These are phyloP conservation scores for Malania oleifera DNA, from an alignment of 164 flowering plant genomes.

Conservation along the genomic window DNA sequence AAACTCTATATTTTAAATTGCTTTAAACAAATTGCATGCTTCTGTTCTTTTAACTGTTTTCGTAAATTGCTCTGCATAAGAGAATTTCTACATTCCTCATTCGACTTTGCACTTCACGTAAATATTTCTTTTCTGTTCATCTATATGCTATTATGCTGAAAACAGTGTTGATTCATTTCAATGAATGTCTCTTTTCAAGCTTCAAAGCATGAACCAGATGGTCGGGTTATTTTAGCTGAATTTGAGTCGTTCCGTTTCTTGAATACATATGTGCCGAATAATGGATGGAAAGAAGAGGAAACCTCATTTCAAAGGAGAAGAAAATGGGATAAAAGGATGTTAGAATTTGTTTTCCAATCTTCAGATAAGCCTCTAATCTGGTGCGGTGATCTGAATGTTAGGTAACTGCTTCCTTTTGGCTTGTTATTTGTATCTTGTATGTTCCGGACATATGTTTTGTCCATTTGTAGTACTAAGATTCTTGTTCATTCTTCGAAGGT, in stretches of 20 bases:
- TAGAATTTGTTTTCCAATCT: conserved; percentile 62
- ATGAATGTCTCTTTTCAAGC: conserved; percentile 25
- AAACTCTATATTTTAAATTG: too few species aligned
- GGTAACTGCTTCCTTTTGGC: conserved; percentile 33
- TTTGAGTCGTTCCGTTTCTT: conserved; percentile 72
- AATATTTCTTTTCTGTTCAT: not conserved
- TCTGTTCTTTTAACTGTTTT: not conserved
- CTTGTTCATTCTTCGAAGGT: too few species aligned
- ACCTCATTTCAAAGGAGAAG: conserved; percentile 84
- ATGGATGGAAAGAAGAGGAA: conserved; percentile 99
- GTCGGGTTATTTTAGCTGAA: conserved; percentile 89
- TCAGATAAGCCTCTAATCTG: conserved; percentile 88
- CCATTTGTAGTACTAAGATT: too few species aligned
- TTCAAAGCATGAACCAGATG: conserved; percentile 91
- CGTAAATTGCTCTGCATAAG: not conserved
- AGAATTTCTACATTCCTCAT: not conserved
- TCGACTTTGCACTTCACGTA: not conserved
- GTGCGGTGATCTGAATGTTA: conserved; percentile 99
- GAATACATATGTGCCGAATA: conserved; percentile 90
- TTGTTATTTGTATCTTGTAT: not conserved
- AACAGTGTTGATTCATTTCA: not conserved
- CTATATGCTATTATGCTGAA: not conserved
- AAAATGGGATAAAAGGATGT: conserved; percentile 92
- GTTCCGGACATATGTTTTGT: too few species aligned
- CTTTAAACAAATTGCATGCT: too few species aligned